A percentile compares a stretch with the other conserved stretches of the same genome.
Evolutionary conservation across 225 moss, liverwort and hornwort species (phyloP).

Genomic region (Neckera pumila): DNA sequence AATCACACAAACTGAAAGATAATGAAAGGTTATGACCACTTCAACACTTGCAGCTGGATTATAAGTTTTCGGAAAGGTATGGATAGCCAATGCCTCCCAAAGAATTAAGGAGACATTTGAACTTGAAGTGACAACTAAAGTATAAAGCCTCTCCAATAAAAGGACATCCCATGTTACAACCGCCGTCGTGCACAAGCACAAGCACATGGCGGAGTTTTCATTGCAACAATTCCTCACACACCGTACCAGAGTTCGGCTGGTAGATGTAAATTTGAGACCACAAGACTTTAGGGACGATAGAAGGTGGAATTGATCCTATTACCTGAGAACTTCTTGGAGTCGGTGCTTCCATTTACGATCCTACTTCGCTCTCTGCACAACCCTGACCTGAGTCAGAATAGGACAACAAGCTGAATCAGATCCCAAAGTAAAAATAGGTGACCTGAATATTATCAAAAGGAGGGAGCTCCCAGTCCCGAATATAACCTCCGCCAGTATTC

Average conservation of each 20-base stretch:
- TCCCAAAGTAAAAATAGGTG: background rate
- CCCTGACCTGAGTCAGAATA: background rate
- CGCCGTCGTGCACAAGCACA: background rate
- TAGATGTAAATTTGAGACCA: background rate
- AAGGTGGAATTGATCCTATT: background rate
- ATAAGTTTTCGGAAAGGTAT: background rate
- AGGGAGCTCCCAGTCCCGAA: background rate
- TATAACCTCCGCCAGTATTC: background rate
- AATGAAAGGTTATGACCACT: background rate
- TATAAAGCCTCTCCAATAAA: background rate
- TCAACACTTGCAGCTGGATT: background rate
- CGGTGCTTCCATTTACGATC: constrained; percentile 4
- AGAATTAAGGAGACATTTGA: background rate
- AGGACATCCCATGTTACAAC: background rate
- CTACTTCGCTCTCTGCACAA: background rate
- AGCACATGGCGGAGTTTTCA: background rate
- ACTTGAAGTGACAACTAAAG: background rate
- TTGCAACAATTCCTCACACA: background rate
- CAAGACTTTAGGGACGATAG: background rate
- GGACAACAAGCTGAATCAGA: background rate
- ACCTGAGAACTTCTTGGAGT: background rate
- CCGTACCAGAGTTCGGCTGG: background rate
- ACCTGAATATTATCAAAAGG: background rate
- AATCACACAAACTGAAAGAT: background rate
- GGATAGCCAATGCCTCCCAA: background rate